Evolutionary conservation across 495 filamentous ascomycete genomes (phyloP), one percentile per base, ranked within the genome.

Genomic region (Hyaloscypha hepaticicola): DNA sequence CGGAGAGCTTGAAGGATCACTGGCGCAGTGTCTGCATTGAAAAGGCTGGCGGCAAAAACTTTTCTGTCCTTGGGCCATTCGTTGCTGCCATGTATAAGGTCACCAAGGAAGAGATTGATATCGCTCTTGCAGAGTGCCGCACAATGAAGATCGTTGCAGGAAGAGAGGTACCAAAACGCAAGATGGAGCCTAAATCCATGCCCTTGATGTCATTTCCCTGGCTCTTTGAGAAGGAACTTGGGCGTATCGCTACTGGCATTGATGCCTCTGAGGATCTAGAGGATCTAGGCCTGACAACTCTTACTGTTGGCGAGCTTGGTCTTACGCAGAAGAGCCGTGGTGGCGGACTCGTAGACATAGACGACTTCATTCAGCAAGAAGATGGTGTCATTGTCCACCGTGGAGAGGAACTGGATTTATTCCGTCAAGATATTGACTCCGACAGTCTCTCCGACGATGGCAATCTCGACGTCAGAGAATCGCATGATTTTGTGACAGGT

Each of bases 141-240:
- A 70, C 72, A 26, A 69, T 63, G 0, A 72, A 78, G 55, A 64
- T 75, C 0, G 69, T 76, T 2, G 74, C 69, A 0, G 75, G 78
- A 2, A 74, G 76, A 27, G 72, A 73, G 8, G 60, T 74, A 8
- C 74, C 74, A 28, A 62, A 66, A 53, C 67, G 69, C 12, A 68
- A 77, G 56, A 77, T 79, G 64, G 75, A 74, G 5, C 70, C 76
- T 0, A 77, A 78, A 6, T 75, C 76, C 7, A 85, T 92, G 79
- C 95, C 96, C 0, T 74, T 98, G 25, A 95, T 97, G 70, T 94
- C 87, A 69, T 98, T 97, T 69, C 93, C 95, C 0, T 99, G 95
- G 96, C 72, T 98, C 9, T 96, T 98, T 60, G 77, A 83, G 0
- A 76, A 83, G 33, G 79, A 91, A 58, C 81, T 99, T 1, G 90